A percentile compares a stretch with the other conserved stretches of the same genome.
Conservation (phyloP, 2,329 filamentous ascomycete species). For the Pseudopithomyces chartarum region DNA sequence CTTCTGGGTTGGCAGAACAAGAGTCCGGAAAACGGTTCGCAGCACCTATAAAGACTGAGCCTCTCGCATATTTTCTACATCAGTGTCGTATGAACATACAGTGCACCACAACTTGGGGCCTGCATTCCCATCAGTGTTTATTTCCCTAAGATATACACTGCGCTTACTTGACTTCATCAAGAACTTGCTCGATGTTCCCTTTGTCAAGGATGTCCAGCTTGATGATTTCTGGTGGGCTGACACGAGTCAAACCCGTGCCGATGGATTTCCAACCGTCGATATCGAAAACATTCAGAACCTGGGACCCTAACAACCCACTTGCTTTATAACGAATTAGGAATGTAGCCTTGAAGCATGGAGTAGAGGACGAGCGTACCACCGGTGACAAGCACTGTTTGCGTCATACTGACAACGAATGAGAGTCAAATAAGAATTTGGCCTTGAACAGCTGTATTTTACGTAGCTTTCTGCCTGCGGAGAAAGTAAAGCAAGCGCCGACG, state of each 20-base stretch:
- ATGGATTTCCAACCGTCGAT: slow-evolving; percentile 61
- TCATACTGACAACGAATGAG: slow-evolving; percentile 26
- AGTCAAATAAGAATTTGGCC: background rate
- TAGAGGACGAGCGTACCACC: slow-evolving; percentile 57
- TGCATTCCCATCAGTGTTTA: slow-evolving; percentile 3
- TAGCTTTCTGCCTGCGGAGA: background rate
- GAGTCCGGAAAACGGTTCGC: slow-evolving; percentile 88
- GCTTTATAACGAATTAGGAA: slow-evolving; percentile 42
- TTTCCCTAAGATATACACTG: background rate
- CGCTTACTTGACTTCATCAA: slow-evolving; percentile 59
- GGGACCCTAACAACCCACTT: slow-evolving; percentile 80
- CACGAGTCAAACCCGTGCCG: slow-evolving; percentile 67
- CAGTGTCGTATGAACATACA: slow-evolving; percentile 59
- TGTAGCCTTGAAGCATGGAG: background rate
- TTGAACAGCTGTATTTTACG: background rate
- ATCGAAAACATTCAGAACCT: slow-evolving; percentile 75
- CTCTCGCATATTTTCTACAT: background rate
- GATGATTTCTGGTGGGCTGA: slow-evolving; percentile 68
- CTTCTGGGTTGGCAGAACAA: slow-evolving; percentile 78
- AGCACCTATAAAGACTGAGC: slow-evolving; percentile 61
- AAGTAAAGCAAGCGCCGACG: too few species aligned
- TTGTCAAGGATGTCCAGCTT: slow-evolving; percentile 58
- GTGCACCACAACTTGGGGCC: slow-evolving; percentile 79
- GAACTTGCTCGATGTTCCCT: slow-evolving; percentile 51
- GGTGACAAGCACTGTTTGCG: slow-evolving; percentile 72